Base-by-base conservation (phyloP, 768 basidiomycete genomes). In the Leccinum broughii region DNA sequence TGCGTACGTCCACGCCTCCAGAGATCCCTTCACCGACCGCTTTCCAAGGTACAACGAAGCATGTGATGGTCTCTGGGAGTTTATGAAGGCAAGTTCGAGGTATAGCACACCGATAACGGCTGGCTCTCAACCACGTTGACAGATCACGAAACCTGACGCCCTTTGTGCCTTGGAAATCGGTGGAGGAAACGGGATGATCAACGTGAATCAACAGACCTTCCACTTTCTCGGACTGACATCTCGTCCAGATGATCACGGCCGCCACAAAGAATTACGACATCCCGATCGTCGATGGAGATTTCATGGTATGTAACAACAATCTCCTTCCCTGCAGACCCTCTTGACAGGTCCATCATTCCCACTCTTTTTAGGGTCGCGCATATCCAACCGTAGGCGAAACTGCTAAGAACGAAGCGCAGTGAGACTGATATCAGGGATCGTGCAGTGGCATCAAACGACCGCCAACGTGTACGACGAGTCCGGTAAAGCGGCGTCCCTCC, bases 121-220 rank as follows among this genome's bases (percentile, higher is more conserved):
- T 14, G 44, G 2, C 6, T 24, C 56, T 60, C 58, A 68, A 24
- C 49, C 41, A 17, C 4, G 14, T 26, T 7, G 10, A n/a, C 55
- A 75, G 72, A 74, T 74, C 26, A 56, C 62, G 37, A 75, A 75
- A 53, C 72, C 72, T 7, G 68, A 67, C 20, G 79, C 77, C 13
- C 77, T 78, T 11, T 66, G 74, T 17, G 74, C 65, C 7, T 17
- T 75, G 35, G 77, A 78, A 65, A 80, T 82, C 46, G 81, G 79
- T 13, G 79, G 78, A 15, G 75, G 72, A 50, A 80, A 81, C 57
- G 80, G 80, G 35, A 77, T 82, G 75, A 74, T 74, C 75, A 63
- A 75, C 61, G 77, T 77, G 64, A 37, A 70, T 68, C 58, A 41
- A 51, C 51, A 41, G 39, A 52, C 52, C 28, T 20, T 35, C 11